Base-by-base conservation (phyloP, 371 early-diverging fungal genomes). In the Lichtheimia corymbifera region DNA sequence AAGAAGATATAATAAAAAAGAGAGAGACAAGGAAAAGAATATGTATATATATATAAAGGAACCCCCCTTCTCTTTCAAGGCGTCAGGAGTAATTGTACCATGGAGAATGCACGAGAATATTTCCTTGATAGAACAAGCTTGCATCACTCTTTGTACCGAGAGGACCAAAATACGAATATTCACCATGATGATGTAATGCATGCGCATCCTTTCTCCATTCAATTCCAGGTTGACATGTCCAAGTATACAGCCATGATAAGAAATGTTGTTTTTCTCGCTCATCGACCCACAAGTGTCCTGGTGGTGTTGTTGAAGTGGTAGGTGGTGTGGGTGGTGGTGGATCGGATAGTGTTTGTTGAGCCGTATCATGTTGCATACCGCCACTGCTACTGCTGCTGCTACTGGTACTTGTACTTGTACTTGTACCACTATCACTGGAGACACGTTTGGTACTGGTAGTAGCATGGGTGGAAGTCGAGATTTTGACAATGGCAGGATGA, bases 161-260 rank as follows among this genome's bases (percentile, higher is more conserved):
- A 12, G 27, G 60, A 28, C 61, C 61, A 55, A 61, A 61, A 20
- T 61, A 61, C 18, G 61, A 61, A 49, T 61, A 61, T 20, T 61
- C 61, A 30, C 61, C 61, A 55, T 44, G 54, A 28, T 45, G 17
- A 18, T 47, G 47, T 18, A 18, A 18, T 47, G 47, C n/a, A n/a
- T 18, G 47, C 7, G 47, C 14, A 22, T 47, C 47, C n/a, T 47
- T 22, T 47, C 11, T 47, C 47, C 47, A 47, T 47, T 47, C 47
- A n/a, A 54, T 14, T 9, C 45, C 55, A 17, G 61, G 45, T 22
- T 55, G 47, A 54, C 57, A 15, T 43, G 57, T 42, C 57, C 57
- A 56, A 22, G 57, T 45, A 43, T 44, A 42, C 7, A 56, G 4
- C 57, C 57, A 56, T 1, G 57, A 56, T 6, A 56, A 13, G 42